Evolutionary conservation across 805 yeast genomes (phyloP), one percentile per base, ranked within the genome.

Genomic region (Cyberlindnera veronae): DNA sequence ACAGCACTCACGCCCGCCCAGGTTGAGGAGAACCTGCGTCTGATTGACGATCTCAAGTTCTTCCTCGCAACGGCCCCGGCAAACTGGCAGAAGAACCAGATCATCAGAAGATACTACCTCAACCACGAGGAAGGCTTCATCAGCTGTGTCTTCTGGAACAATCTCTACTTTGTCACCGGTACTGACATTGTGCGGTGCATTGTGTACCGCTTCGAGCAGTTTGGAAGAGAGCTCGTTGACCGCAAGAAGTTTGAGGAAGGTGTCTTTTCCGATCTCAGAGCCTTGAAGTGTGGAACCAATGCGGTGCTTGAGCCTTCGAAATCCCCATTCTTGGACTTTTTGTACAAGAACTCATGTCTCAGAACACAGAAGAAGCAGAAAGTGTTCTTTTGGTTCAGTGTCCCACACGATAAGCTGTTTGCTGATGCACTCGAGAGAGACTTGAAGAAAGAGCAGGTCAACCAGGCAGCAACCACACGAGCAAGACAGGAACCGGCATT

Each of bases 171-270:
- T 63, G 76, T 91, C 35, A 91, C 98, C 0, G 98, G 98, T 3
- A 91, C 98, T 1, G 98, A 93, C 67, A 90, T 91, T 43, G 96
- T 93, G 34, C 78, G 96, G 43, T 87, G 96, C 61, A 77, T 91
- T 36, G 84, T 89, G 14, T 93, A 84, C 62, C 79, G 91, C 50
- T 84, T 91, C 66, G 83, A 82, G 52, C 89, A 88, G 51, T 86
- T 91, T 67, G 99, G 99, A 1, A 72, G 98, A 46, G 76, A 76
- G 45, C 79, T 93, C 18, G 61, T 76, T 15, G 96, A 93, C 61
- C 71, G 95, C 52, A 90, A 93, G 64, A 91, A 93, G 65, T 91
- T 91, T 58, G 98, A 91, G 67, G 99, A 91, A 65, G 97, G 98
- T 16, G 81, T 91, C 20, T 91, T 93, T 53, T 84, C 95, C 7